Percentiles rank a stretch among this genome's conserved stretches.
Evolutionary conservation across 2,329 filamentous ascomycete species (phyloP).

Genomic region (Triangularia setosa): DNA sequence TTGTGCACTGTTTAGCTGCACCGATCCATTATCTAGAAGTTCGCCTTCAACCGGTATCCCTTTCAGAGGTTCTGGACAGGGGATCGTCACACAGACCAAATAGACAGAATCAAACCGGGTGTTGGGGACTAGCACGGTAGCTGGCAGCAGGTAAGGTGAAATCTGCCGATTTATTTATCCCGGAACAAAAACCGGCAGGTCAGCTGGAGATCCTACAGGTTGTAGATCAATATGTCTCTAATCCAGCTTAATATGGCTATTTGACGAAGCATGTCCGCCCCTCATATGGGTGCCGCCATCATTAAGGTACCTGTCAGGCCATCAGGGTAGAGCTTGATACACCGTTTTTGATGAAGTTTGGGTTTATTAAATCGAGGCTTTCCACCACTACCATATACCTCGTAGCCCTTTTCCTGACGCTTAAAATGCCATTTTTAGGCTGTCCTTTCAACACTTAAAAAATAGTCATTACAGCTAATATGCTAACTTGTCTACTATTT

Average conservation of each 20-base stretch:
- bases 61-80: no score
- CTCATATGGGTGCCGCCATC: not conserved
- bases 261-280: not conserved
- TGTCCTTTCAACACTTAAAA: no score
- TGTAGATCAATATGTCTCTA: not conserved
- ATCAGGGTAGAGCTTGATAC: not conserved
- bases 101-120: not conserved
- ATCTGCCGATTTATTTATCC: conserved; percentile 5
- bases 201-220: not conserved
- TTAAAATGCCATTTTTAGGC: not conserved
- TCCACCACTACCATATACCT: not conserved
- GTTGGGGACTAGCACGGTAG: not conserved
- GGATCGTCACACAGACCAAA: not conserved
- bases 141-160: not conserved
- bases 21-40: no score
- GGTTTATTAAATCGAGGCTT: not conserved
- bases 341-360: not conserved
- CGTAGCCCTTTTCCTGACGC: not conserved
- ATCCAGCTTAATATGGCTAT: conserved; percentile 7
- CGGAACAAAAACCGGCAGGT: conserved; percentile 1
- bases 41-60: no score
- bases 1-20: no score
- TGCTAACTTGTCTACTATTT: conserved; percentile 3
- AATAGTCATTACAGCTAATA: not conserved
- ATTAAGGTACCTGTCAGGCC: not conserved